Evolutionary conservation across 805 yeast species (phyloP), one percentile per base, ranked within the genome.

Genomic region (Metschnikowia continentalis): DNA sequence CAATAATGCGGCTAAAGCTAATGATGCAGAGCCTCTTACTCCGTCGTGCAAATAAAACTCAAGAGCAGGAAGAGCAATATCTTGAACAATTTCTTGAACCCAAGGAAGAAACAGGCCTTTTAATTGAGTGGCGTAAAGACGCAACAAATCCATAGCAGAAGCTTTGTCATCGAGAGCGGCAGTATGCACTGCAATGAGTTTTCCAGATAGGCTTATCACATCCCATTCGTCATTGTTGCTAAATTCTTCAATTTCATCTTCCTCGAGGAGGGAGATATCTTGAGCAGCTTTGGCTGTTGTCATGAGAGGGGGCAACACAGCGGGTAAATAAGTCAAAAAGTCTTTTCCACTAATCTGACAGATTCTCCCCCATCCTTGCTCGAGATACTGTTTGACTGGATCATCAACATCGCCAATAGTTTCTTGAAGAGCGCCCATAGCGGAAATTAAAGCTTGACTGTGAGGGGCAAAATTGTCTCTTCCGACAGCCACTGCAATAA

Each of bases 351-450:
- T 75, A 47, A 92, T 81, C 58, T 86, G 80, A 65, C 99, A 94
- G 42, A 94, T 79, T 62, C 98, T 82, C 49, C 94, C 90, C 99
- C 99, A 94, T 42, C 96, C 97, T 65, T 89, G 96, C 59, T 90
- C 96, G 56, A 94, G 76, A 61, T 89, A 91, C 43, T 88, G 79
- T 59, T 81, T 87, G 15, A 94, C 86, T 14, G 96, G 96, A 64
- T 91, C 97, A 63, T 91, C 97, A n/a, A 79, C 77, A 50, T 78
- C 81, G 32, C 73, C 64, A 3, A 75, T 71, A 26, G 76, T 68
- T 49, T 77, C 75, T 71, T 94, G 98, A 54, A 91, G 83, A 23
- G 76, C 71, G 14, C 84, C 87, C 59, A 90, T 84, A 23, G 88
- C 71, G 57, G 81, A 81, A 47, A 90, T 84, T 51, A 92, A 71